Evolutionary conservation across 768 basidiomycete genomes (phyloP).

Genomic region (Boletus rubescentipes): DNA sequence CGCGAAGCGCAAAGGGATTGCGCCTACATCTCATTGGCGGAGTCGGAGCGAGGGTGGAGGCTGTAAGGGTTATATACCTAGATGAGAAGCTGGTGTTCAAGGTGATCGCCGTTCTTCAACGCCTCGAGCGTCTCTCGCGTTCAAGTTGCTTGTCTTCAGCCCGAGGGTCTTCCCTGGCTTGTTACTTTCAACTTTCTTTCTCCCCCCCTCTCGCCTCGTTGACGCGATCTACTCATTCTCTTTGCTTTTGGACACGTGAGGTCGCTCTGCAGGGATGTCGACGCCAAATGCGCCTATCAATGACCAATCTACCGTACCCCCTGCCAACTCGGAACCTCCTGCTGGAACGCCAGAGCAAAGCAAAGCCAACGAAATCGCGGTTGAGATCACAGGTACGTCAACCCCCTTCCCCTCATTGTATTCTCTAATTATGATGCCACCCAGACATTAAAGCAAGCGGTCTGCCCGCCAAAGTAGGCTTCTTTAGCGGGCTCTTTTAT

Average conservation of each 20-base stretch:
- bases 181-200: not conserved
- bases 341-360: not conserved
- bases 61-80: constrained; percentile 19
- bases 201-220: not conserved
- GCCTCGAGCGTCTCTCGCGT: not conserved
- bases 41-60: constrained; percentile 25
- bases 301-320: not conserved
- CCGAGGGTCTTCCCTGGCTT: not conserved
- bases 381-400: constrained; percentile 29
- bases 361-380: constrained; percentile 18
- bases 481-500: constrained; percentile 31
- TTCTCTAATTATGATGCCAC: not conserved
- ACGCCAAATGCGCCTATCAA: constrained; percentile 6
- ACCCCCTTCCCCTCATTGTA: too few species aligned
- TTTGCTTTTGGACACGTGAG: not conserved
- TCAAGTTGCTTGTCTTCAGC: not conserved
- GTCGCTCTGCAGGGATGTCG: constrained; percentile 11
- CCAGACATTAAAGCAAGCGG: constrained; percentile 36
- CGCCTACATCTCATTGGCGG: constrained; percentile 18
- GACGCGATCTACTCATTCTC: too few species aligned
- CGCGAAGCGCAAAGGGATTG: constrained; percentile 15
- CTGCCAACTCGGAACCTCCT: not conserved
- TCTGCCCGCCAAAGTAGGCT: constrained; percentile 31
- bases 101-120: not conserved
- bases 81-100: constrained; percentile 5